Base-by-base conservation (phyloP, 495 filamentous ascomycete genomes). In the Hamigera avellanea region DNA sequence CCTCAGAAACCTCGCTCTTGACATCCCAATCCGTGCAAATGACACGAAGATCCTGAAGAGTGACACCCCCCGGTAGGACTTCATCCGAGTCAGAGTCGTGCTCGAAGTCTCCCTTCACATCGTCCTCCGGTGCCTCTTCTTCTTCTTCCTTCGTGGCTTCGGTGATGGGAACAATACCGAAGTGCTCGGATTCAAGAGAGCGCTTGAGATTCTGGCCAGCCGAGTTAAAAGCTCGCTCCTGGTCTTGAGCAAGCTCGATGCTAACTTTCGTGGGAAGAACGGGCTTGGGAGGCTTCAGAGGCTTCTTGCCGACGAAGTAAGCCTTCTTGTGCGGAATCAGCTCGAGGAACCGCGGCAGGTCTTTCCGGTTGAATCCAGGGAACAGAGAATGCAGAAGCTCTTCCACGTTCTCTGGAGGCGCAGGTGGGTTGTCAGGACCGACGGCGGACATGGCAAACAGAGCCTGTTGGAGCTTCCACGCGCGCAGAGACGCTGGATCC, bases 191-290 rank as follows among this genome's bases (percentile, higher is more conserved):
- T 19, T 82, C 76, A 21, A 62, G 54, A 10, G 63, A 53, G 26
- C 66, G 63, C 50, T 83, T 78, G 36, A 59, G 57, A 0, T 65
- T 57, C 14, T 73, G 64, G 1, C 72, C 75, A 3, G 71, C 67
- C 1, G 87, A 72, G 26, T 70, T 76, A 54, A 98, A 98, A 8
- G 68, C 59, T 41, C 81, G 80, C 43, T 87, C 80, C 45, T 91
- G 79, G 48, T 96, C 91, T 32, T 69, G 67, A 3, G 78, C 76
- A 8, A 95, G 58, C 39, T 96, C 91, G 5, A 96, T 60, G 39
- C 76, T 83, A 32, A 93, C 67, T 56, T 96, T 99, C 9, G 81
- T 86, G 0, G 86, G 85, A 10, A 86, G 65, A 13, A 95, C 65
- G 1, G 81, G 70, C 50, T 83, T 95, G 14, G 93, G 86, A 8